Base-by-base conservation (phyloP, 169 alveolate genomes). In the Plasmodium fragile region DNA sequence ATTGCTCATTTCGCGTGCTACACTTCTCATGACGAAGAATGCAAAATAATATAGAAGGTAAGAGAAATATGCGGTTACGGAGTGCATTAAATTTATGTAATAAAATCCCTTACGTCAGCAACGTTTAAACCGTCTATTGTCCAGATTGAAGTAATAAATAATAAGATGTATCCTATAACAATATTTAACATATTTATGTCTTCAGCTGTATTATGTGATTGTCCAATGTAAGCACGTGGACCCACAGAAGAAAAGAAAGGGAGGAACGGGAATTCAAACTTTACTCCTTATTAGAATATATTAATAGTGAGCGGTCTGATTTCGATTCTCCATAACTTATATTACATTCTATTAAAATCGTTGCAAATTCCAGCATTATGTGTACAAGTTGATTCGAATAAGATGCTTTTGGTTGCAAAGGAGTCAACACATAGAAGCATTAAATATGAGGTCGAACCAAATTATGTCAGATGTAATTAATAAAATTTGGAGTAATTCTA, bases 61-160 rank as follows among this genome's bases (percentile, higher is more conserved):
- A 65, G 6, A 18, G 7, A 18, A 65, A 22, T 1, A 65, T 36
- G 25, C 25, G 18, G 36, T 65, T 13, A 13, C 22, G 25, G 25
- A 65, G 25, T 65, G 10, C 75, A 18, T 65, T 65, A 25, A 2
- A 49, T 16, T n/a, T 65, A 65, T 65, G 36, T 18, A 65, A 16
- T 22, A 5, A 65, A 65, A n/a, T 22, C n/a, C 34, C 75, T 65
- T 65, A 65, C 75, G 16, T 65, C 36, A 18, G 25, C 30, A 65
- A 65, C 41, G 16, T 65, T 18, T 22, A 18, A 65, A 65, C 30
- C 13, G 16, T 25, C 75, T 7, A 65, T 36, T 22, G 36, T 65
- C 75, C 75, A 65, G 18, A 65, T n/a, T 65, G 36, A 65, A 65
- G 25, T 65, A 65, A 65, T 65, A 65, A 65, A n/a, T 65, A 65